Base-by-base conservation (phyloP, 148 eudicot species). In the Amaranthus hypochondriacus region DNA sequence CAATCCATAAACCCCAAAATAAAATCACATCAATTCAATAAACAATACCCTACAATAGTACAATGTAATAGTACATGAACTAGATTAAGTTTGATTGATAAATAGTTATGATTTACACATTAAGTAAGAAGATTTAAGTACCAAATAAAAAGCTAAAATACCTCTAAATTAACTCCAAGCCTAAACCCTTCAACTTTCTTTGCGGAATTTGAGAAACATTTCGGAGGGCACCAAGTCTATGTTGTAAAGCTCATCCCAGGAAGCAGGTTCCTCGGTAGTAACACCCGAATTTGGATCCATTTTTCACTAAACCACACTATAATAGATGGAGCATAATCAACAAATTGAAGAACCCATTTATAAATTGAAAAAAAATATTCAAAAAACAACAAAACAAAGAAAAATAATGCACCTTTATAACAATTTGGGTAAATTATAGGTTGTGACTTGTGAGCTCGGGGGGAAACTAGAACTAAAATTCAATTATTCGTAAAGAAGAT, bases 81-180 rank as follows among this genome's bases (percentile, higher is more conserved):
- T 28, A 28, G 2, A 28, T 28, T 28, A 28, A 28, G 39, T 28
- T 28, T 28, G 39, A 28, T 28, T 28, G 39, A 28, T 28, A 28
- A 28, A 28, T 28, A 28, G 39, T 28, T 28, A 28, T 28, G 39
- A 28, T 28, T 28, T 28, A 28, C 39, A 28, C 39, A 28, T 28
- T 28, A 28, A 28, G 39, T 28, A 28, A 28, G 39, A 28, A 28
- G 39, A 28, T 28, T 28, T 28, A 28, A 28, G 39, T 28, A 28
- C 39, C 39, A 28, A 28, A 28, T 28, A 28, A 28, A 28, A 28
- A 42, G 42, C 9, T 14, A 46, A 39, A 43, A 14, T 78, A 90
- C 98, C 96, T 93, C 97, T 64, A 93, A 78, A 80, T 93, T 93
- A 72, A 90, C 76, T 71, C 92, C 98, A 75, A 90, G 76, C 49